A percentile compares a stretch with the other conserved stretches of the same genome.
phyloP scores from a whole-genome alignment of 208 protist species.

The Crithidia sp. region DNA sequence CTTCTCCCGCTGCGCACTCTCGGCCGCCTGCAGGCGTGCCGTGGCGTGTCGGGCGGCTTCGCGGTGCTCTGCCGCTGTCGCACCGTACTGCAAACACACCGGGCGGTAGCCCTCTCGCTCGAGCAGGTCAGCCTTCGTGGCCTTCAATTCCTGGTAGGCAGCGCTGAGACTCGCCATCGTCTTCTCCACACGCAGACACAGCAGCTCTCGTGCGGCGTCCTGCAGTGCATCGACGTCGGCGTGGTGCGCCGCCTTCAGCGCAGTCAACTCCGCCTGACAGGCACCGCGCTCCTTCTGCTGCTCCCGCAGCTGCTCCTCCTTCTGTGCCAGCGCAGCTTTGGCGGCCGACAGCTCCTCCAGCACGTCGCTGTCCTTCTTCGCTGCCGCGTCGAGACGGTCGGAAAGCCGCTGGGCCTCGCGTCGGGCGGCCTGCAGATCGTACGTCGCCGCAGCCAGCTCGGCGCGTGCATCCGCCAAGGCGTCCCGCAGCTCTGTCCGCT shows the following conservation, averaged over 20 bases:
- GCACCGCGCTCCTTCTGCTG: slow-evolving; percentile 21
- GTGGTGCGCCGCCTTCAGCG: slow-evolving; percentile 28
- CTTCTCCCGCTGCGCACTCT: slow-evolving; percentile 34
- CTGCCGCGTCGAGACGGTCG: not conserved
- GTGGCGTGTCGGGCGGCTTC: slow-evolving; percentile 31
- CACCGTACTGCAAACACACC: slow-evolving; percentile 3
- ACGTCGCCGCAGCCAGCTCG: slow-evolving; percentile 21
- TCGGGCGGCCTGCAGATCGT: slow-evolving; percentile 15
- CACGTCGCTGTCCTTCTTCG: slow-evolving; percentile 3
- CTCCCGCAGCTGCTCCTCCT: slow-evolving; percentile 18
- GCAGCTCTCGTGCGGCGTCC: slow-evolving; percentile 35
- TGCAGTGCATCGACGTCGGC: slow-evolving; percentile 18
- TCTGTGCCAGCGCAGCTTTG: slow-evolving; percentile 1
- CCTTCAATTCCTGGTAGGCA: slow-evolving; percentile 34
- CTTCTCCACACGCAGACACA: slow-evolving; percentile 48
- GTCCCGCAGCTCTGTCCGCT: slow-evolving; percentile 37
- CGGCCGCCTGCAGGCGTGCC: slow-evolving; percentile 27
- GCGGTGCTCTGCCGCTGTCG: slow-evolving; percentile 9
- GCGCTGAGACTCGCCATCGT: slow-evolving; percentile 36
- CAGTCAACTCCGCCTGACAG: slow-evolving; percentile 30
- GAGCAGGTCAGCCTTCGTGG: slow-evolving; percentile 39
- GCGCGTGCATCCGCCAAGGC: slow-evolving; percentile 33
- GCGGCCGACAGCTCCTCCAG: slow-evolving; percentile 2
- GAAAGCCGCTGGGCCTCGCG: slow-evolving; percentile 2
- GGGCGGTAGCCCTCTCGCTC: slow-evolving; percentile 34